Conservation (phyloP, 192 early-diverging fungal genomes). For the Linnemannia elongata region DNA sequence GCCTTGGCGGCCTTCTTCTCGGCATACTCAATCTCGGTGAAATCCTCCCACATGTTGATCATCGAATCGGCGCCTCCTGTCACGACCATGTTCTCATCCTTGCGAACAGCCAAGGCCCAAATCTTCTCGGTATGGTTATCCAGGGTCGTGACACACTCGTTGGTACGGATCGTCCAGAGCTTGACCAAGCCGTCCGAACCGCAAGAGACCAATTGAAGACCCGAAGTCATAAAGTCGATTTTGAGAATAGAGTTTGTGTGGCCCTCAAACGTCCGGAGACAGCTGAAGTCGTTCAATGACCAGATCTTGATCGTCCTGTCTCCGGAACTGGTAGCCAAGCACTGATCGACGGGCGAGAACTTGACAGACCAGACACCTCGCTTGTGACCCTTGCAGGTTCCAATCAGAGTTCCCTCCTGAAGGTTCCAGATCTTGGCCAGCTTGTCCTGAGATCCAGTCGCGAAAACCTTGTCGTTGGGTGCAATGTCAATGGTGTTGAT, state of each 20-base stretch:
- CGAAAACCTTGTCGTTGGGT: slow-evolving; percentile 93
- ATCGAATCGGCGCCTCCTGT: slow-evolving; percentile 94
- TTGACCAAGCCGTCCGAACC: slow-evolving; percentile 97
- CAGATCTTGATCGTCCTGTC: slow-evolving; percentile 97
- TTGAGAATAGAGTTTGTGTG: slow-evolving; percentile 97
- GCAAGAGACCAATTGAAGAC: slow-evolving; percentile 88
- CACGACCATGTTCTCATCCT: slow-evolving; percentile 79
- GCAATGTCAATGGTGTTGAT: slow-evolving; percentile 94
- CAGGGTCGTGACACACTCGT: slow-evolving; percentile 90
- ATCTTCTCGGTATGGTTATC: slow-evolving; percentile 97
- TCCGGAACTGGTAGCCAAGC: slow-evolving; percentile 90
- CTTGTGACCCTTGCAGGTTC: slow-evolving; percentile 90
- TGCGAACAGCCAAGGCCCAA: slow-evolving; percentile 89
- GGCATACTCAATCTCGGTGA: slow-evolving; percentile 87
- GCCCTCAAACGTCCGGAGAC: slow-evolving; percentile 95
- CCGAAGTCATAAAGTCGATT: slow-evolving; percentile 86
- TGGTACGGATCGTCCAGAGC: slow-evolving; percentile 94
- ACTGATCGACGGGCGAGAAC: slow-evolving; percentile 97
- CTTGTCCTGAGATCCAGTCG: slow-evolving; percentile 96
- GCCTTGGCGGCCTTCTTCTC: slow-evolving; percentile 79
- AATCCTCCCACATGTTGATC: slow-evolving; percentile 94
- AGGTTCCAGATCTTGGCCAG: slow-evolving; percentile 92
- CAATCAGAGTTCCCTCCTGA: slow-evolving; percentile 83
- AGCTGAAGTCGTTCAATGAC: slow-evolving; percentile 89
- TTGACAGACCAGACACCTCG: slow-evolving; percentile 95